phyloP scores from a whole-genome alignment of 2,329 filamentous ascomycete genomes.

The Pseudocercospora vitis region DNA sequence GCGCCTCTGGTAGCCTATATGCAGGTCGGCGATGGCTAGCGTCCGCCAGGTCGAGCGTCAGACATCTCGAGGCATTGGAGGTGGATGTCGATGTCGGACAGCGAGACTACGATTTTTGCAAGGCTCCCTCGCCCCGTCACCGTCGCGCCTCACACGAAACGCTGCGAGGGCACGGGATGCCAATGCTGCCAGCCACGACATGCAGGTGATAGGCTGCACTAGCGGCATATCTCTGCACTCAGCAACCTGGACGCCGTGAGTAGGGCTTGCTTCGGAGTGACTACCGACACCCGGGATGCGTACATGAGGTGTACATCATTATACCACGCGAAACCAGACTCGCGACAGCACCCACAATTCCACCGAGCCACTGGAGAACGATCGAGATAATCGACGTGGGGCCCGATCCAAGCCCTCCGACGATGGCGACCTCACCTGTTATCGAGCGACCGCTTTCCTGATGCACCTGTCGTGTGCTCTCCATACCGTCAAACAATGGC shows the following conservation, averaged over 20 bases:
- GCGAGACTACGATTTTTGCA: constrained; percentile 1
- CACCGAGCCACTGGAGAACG: not conserved
- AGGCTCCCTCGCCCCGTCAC: not conserved
- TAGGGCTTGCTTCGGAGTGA: too few relatives aligned
- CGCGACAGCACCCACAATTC: not conserved
- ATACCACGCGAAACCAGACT: not conserved
- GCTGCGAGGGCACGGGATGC: not conserved
- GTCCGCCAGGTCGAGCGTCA: not conserved
- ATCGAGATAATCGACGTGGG: constrained; percentile 1
- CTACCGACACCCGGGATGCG: too few relatives aligned
- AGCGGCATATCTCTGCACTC: not conserved
- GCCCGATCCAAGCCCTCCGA: not conserved
- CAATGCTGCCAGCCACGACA: not conserved
- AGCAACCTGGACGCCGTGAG: too few relatives aligned
- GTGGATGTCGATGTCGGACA: not conserved
- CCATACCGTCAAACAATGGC: not conserved
- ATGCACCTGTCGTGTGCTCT: not conserved
- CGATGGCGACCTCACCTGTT: not conserved
- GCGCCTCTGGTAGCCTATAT: not conserved
- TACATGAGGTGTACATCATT: too few relatives aligned
- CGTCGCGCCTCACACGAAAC: too few relatives aligned
- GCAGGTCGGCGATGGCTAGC: constrained; percentile 1
- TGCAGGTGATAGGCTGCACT: not conserved
- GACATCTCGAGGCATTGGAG: not conserved
- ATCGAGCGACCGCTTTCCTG: not conserved